Evolutionary conservation across 768 basidiomycete species (phyloP), one percentile per base, ranked within the genome.

Genomic region (Boletus patriciae): DNA sequence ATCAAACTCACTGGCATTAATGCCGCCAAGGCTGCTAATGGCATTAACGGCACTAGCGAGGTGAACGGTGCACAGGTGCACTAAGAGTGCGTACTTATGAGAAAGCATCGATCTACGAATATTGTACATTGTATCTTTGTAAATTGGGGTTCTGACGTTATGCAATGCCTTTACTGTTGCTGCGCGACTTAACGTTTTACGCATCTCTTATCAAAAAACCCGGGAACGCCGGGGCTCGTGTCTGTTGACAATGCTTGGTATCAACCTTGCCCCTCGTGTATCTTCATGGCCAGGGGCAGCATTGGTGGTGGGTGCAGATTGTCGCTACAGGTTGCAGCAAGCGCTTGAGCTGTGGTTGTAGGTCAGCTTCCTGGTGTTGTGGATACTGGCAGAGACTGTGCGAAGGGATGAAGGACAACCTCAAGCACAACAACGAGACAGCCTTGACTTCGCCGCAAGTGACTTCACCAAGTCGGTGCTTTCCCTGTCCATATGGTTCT

Each of bases 391-490:
- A 50, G 62, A 66, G 52, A 44, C 45, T 29, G 2, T 52, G 4
- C 60, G 49, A 40, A 44, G 37, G 44, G 50, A 45, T 19, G 31
- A 46, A 29, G 16, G 19, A 19, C 50, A 52, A 19, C 48, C 33
- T n/a, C 50, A 33, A 40, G 25, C 27, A 27, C 49, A 25, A 27
- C 49, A 25, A 10, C 50, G 33, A 37, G 57, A 60, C 56, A 51
- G 45, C 11, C 51, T 69, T 31, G 58, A 40, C 16, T 64, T 67
- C 18, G 67, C 58, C 48, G 46, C 57, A 34, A 64, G 34, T 9
- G 63, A 73, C 47, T 45, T 63, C 19, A 18, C 42, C 47, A 71
- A 71, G 45, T 49, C 54, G 10, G 13, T 53, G 3, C 13, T 66
- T 45, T 66, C 59, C 29, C 29, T 69, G 2, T 57, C 18, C 33